phyloP scores from a whole-genome alignment of 805 yeast genomes.

The Kluyveromyces lactis region DNA sequence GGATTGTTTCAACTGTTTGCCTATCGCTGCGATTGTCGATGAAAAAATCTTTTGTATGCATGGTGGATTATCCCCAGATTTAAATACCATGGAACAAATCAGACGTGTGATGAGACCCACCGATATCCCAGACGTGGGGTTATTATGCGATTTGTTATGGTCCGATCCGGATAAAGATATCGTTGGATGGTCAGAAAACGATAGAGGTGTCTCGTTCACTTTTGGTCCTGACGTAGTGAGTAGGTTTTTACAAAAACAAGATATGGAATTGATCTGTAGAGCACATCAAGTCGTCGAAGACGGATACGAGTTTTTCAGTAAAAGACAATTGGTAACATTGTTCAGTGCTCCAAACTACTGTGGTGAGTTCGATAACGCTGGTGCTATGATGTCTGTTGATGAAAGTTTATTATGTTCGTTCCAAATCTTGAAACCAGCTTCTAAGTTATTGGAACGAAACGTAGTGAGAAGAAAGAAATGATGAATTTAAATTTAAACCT shows the following conservation, averaged over 20 bases:
- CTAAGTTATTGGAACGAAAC: slow-evolving; percentile 46
- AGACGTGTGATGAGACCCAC: slow-evolving; percentile 99
- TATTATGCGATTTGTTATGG: slow-evolving; percentile 94
- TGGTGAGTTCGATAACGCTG: slow-evolving; percentile 98
- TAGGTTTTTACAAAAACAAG: slow-evolving; percentile 92
- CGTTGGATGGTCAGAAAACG: slow-evolving; percentile 98
- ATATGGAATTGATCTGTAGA: slow-evolving; percentile 95
- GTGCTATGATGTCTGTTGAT: slow-evolving; percentile 99
- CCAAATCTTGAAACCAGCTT: slow-evolving; percentile 96
- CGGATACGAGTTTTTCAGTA: slow-evolving; percentile 94
- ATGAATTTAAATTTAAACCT: slow-evolving; percentile 1
- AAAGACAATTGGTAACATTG: slow-evolving; percentile 90
- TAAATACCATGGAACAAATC: slow-evolving; percentile 96
- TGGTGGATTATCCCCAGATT: slow-evolving; percentile 96
- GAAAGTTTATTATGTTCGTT: slow-evolving; percentile 93
- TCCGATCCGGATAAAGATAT: slow-evolving; percentile 98
- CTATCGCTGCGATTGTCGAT: slow-evolving; percentile 96
- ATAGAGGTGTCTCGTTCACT: slow-evolving; percentile 98
- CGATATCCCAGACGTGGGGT: slow-evolving; percentile 96
- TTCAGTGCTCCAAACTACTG: slow-evolving; percentile 97
- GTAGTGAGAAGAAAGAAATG: slow-evolving; percentile 29
- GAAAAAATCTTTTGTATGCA: slow-evolving; percentile 98
- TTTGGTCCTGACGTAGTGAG: slow-evolving; percentile 99
- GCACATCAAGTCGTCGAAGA: slow-evolving; percentile 99
- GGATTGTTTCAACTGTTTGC: slow-evolving; percentile 96